Conservation (phyloP, 2,329 filamentous ascomycete species). For the Colletotrichum cordylinicola region DNA sequence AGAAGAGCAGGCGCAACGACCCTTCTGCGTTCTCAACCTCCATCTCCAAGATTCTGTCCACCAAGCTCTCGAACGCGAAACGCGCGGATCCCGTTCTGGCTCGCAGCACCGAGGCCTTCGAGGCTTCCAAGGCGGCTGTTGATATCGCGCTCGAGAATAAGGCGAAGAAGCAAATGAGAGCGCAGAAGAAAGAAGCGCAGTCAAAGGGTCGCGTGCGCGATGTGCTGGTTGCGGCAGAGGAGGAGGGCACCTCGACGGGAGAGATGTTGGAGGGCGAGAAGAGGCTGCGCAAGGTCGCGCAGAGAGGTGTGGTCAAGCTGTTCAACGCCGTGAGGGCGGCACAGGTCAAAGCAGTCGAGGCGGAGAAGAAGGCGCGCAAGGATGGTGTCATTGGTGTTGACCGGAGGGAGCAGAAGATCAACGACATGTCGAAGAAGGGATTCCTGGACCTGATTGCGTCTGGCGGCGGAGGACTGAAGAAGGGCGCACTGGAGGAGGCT, state of each 20-base stretch:
- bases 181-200: constrained; percentile 78
- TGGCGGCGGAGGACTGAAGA: constrained; percentile 64
- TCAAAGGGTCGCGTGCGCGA: constrained; percentile 91
- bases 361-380: constrained; percentile 71
- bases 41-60: constrained; percentile 89
- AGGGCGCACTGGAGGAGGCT: constrained; percentile 63
- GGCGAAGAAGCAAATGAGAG: constrained; percentile 78
- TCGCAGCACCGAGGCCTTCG: constrained; percentile 76
- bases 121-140: constrained; percentile 73
- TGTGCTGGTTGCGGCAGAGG: constrained; percentile 69
- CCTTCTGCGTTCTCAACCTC: constrained; percentile 90
- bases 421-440: constrained; percentile 96
- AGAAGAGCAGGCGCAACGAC: constrained; percentile 85
- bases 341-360: constrained; percentile 85
- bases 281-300: constrained; percentile 83
- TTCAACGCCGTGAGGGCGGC: constrained; percentile 95
- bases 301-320: constrained; percentile 92
- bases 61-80: constrained; percentile 83
- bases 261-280: constrained; percentile 75
- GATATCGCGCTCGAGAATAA: constrained; percentile 83
- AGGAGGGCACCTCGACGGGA: constrained; percentile 49
- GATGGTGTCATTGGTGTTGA: constrained; percentile 80
- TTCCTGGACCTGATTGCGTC: constrained; percentile 89
- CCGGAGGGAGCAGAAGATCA: constrained; percentile 84
- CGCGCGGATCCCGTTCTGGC: constrained; percentile 91